Conservation (phyloP, 1,284 basidiomycete species). For the Termitomyces sp. region DNA sequence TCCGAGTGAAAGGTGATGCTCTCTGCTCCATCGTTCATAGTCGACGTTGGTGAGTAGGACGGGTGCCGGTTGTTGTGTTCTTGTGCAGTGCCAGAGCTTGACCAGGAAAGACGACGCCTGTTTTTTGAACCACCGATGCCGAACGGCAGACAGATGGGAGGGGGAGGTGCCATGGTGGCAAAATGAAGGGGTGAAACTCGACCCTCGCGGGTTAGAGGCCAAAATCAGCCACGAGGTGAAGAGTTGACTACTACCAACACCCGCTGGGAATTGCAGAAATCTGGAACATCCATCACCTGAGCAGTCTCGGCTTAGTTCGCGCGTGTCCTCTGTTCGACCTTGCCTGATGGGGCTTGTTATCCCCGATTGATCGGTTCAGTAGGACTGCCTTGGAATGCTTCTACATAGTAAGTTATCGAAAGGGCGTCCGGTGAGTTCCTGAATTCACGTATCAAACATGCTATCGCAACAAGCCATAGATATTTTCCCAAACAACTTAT, state of each 20-base stretch:
- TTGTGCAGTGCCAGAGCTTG: slow-evolving; percentile 28
- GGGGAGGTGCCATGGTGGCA: slow-evolving; percentile 40
- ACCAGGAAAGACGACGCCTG: slow-evolving; percentile 38
- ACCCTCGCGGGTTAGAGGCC: not conserved
- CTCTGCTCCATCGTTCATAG: slow-evolving; percentile 31
- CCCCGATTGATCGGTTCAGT: slow-evolving; percentile 8
- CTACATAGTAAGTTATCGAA: too few species aligned
- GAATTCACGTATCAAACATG: not conserved
- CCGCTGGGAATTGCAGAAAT: slow-evolving; percentile 2
- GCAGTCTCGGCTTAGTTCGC: slow-evolving; percentile 6
- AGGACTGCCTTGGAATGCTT: too few species aligned
- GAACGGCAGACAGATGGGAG: slow-evolving; percentile 55
- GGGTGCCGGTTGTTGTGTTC: slow-evolving; percentile 31
- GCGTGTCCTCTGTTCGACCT: not conserved
- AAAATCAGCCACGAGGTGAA: slow-evolving; percentile 16
- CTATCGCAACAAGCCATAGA: not conserved
- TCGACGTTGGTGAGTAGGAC: slow-evolving; percentile 34
- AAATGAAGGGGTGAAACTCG: slow-evolving; percentile 7
- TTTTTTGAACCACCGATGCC: slow-evolving; percentile 33
- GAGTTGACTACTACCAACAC: slow-evolving; percentile 2
- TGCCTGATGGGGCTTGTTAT: slow-evolving; percentile 15
- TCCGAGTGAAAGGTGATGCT: slow-evolving; percentile 52
- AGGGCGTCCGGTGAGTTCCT: not conserved
- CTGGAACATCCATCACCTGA: slow-evolving; percentile 14
- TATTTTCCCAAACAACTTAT: not conserved